Evolutionary conservation across 768 basidiomycete genomes (phyloP).

Genomic region (Chiua virens): DNA sequence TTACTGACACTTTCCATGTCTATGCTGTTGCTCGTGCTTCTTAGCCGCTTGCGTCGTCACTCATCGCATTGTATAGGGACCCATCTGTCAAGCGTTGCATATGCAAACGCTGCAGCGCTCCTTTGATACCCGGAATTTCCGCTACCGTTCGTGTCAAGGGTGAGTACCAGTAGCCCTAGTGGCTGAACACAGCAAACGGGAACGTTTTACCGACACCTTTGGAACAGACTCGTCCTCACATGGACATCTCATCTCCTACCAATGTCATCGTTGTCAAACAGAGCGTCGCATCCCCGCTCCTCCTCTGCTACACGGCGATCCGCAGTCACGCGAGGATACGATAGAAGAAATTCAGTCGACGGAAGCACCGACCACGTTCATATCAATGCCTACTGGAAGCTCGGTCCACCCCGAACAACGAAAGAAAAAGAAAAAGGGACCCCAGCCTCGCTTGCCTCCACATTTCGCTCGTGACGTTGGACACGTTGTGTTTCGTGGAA

Average conservation of each 20-base stretch:
- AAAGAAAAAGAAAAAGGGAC: constrained; percentile 6
- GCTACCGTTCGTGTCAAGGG: constrained; percentile 65
- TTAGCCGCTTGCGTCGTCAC: not conserved
- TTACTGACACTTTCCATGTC: not conserved
- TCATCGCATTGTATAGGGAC: constrained; percentile 51
- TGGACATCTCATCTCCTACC: constrained; percentile 54
- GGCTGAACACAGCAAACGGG: too few relatives aligned
- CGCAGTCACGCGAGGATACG: not conserved
- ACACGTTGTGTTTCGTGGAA: constrained; percentile 68
- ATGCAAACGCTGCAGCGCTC: constrained; percentile 65
- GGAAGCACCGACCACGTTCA: not conserved
- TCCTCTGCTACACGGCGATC: constrained; percentile 31
- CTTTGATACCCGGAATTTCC: constrained; percentile 69
- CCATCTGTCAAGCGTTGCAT: constrained; percentile 80
- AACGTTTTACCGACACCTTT: constrained; percentile 15
- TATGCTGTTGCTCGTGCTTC: not conserved
- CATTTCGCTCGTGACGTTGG: constrained; percentile 63
- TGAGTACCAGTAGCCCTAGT: constrained; percentile 29
- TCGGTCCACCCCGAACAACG: not conserved
- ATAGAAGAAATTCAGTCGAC: not conserved
- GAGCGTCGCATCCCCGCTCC: constrained; percentile 67
- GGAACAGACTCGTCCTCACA: constrained; percentile 43
- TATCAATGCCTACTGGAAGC: not conserved
- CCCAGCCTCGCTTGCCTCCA: constrained; percentile 47
- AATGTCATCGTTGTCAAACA: constrained; percentile 57